phyloP scores from a whole-genome alignment of 371 early-diverging fungal genomes.

The Neoconidiobolus thromboides region DNA sequence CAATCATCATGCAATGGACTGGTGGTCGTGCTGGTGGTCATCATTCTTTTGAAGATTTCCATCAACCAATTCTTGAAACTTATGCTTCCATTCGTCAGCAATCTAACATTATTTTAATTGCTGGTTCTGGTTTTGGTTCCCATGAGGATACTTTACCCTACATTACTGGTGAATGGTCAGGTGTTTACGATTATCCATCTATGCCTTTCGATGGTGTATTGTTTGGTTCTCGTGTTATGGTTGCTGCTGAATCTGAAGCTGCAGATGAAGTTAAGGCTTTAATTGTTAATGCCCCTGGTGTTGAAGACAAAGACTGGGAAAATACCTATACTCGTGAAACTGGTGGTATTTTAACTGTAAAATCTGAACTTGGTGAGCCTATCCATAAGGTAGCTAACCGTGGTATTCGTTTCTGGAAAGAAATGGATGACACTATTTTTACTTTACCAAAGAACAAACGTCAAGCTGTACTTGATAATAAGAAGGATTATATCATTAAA shows the following conservation, averaged over 20 bases:
- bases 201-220: slow-evolving; percentile 96
- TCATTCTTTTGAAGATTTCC: slow-evolving; percentile 91
- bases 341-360: slow-evolving; percentile 84
- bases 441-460: slow-evolving; percentile 78
- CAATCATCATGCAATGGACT: slow-evolving; percentile 89
- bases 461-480: slow-evolving; percentile 48
- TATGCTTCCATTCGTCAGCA: slow-evolving; percentile 77
- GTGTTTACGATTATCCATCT: slow-evolving; percentile 61
- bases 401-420: slow-evolving; percentile 85
- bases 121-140: slow-evolving; percentile 85
- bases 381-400: slow-evolving; percentile 95
- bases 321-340: slow-evolving; percentile 75
- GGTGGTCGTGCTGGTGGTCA: slow-evolving; percentile 95
- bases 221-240: slow-evolving; percentile 89
- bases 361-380: slow-evolving; percentile 89
- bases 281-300: slow-evolving; percentile 77
- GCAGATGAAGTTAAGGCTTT: slow-evolving; percentile 72
- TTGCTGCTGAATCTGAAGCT: slow-evolving; percentile 77
- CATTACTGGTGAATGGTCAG: slow-evolving; percentile 85
- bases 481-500: slow-evolving; percentile 83
- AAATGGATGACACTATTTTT: slow-evolving; percentile 83
- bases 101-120: slow-evolving; percentile 72
- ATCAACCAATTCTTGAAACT: slow-evolving; percentile 81
- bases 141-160: slow-evolving; percentile 82
- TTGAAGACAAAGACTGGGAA: slow-evolving; percentile 80